A percentile compares a stretch with the other conserved stretches of the same genome.
Evolutionary conservation across 2,329 filamentous ascomycete species (phyloP).

Genomic region (Penicillium polonicum): DNA sequence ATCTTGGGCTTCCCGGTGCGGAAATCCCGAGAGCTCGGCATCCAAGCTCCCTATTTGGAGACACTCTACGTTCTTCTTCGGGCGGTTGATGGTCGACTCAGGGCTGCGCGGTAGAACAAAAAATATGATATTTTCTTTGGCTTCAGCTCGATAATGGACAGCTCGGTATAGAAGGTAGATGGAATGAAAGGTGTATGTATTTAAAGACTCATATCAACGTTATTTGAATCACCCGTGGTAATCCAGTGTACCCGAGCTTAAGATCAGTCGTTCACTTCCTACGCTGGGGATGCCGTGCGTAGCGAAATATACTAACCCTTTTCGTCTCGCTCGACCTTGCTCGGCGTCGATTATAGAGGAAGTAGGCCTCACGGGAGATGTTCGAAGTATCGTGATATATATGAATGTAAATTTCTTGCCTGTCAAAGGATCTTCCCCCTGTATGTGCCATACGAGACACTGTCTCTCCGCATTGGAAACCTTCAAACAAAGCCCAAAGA

Average conservation of each 20-base stretch:
- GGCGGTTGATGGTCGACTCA: slow-evolving; percentile 27
- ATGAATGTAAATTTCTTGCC: neutral
- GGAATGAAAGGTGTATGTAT: neutral
- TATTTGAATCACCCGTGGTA: neutral
- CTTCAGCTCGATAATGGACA: neutral
- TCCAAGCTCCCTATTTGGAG: slow-evolving; percentile 43
- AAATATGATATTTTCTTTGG: neutral
- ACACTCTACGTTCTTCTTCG: slow-evolving; percentile 38
- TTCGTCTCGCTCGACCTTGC: neutral
- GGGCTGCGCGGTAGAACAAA: slow-evolving; percentile 11
- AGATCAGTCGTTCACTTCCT: neutral
- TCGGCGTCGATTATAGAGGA: neutral
- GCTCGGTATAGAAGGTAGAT: neutral
- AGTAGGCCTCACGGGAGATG: neutral
- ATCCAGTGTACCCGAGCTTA: neutral
- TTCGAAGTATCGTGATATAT: neutral
- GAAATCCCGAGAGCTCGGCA: slow-evolving; percentile 41
- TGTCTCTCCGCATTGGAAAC: neutral
- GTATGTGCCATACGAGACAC: neutral
- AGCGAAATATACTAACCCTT: neutral
- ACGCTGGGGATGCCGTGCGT: neutral
- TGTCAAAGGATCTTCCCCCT: neutral
- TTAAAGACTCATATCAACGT: neutral
- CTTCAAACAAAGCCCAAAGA: neutral
- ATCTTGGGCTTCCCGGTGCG: slow-evolving; percentile 46